phyloP scores from a whole-genome alignment of 164 flowering plant genomes.

The Dillenia suffruticosa region DNA sequence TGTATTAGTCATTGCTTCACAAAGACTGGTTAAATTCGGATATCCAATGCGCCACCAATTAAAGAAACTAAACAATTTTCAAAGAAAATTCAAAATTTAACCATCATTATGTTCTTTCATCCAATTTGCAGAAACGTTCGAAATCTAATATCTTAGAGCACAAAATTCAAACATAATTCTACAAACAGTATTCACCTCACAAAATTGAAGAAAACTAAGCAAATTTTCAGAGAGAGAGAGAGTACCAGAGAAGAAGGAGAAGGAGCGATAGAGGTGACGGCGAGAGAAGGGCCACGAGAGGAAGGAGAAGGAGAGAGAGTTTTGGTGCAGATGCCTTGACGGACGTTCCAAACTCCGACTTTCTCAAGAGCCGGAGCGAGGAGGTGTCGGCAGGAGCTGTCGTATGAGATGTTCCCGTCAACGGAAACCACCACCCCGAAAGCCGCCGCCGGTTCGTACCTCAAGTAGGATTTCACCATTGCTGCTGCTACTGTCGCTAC shows the following conservation, averaged over 20 bases:
- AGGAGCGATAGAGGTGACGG: conserved; percentile 71
- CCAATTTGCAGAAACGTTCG: no score
- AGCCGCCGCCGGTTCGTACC: conserved; percentile 79
- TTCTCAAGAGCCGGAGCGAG: conserved; percentile 85
- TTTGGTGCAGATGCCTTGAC: conserved; percentile 79
- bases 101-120: no score
- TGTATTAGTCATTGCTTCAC: no score
- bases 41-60: no score
- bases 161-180: no score
- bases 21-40: no score
- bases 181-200: no score
- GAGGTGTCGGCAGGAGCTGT: conserved; percentile 72
- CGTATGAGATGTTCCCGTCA: conserved; percentile 74
- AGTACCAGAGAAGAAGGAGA: conserved; percentile 61
- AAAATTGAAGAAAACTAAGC: no score
- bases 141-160: no score
- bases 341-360: conserved; percentile 77
- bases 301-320: conserved; percentile 52
- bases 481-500: background rate
- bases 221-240: background rate
- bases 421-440: conserved; percentile 80
- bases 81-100: no score
- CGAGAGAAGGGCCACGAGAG: conserved; percentile 53
- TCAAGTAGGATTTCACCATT: conserved; percentile 93
- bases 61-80: no score